Base-by-base conservation (phyloP, 768 basidiomycete species). In the Rhizopogon salebrosus region DNA sequence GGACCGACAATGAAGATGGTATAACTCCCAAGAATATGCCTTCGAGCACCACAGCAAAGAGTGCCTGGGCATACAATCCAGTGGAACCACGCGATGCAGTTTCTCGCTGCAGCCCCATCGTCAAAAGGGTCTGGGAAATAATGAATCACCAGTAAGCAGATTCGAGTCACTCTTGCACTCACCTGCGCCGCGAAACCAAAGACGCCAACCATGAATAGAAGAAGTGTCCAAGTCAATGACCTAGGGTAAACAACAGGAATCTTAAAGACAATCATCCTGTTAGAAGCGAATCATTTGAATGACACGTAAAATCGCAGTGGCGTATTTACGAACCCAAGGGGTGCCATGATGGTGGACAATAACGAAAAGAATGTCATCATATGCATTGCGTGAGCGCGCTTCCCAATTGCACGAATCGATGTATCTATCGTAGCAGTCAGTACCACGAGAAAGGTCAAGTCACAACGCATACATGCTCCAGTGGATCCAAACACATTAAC, bases 341-440 rank as follows among this genome's bases (percentile, higher is more conserved):
- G 49, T 37, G 56, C 53, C 6, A 58, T 54, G 23, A 62, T 41
- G 7, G 84, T 75, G 49, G 80, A 84, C 56, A 79, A 72, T 7
- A 76, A 65, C 0, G 85, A 82, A 65, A 87, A 92, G 51, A 80
- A 89, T 0, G 77, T 68, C 59, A 92, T 75, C 1, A 79, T 74
- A 63, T 95, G 92, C 52, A 92, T 65, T 1, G 90, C 74, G 58
- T 88, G 85, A 1, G 90, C 90, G 3, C 85, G 76, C 52, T 79
- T 83, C 0, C 92, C 91, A 36, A 93, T 89, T 1, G 80, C 79
- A 10, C 89, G 80, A 27, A 85, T 76, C 2, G 72, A 64, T 0
- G 75, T 75, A 56, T 77, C 80, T 82, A 50, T 46, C 16, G 29
- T 22, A 46, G 45, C 4, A 3, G 3, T 10, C 20, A 10, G 22